Percentiles rank a stretch among this genome's conserved stretches.
Conservation (phyloP, 306 rosid species). For the Gastrolobium villosum region DNA sequence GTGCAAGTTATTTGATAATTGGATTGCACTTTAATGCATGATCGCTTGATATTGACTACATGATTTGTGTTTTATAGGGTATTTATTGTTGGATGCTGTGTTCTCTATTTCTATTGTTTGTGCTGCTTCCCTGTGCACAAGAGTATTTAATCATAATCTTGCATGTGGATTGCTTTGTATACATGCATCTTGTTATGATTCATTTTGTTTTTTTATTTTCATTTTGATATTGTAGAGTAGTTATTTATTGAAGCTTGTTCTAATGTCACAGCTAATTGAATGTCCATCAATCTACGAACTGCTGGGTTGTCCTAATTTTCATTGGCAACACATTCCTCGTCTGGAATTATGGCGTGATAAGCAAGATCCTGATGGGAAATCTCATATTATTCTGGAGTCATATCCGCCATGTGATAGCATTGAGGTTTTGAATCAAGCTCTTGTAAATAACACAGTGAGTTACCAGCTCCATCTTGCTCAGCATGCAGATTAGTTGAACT, state of each 20-base stretch:
- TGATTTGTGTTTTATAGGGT: slow-evolving; percentile 35
- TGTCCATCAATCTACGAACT: slow-evolving; percentile 94
- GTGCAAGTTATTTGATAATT: slow-evolving; percentile 24
- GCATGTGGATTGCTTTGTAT: slow-evolving; percentile 11
- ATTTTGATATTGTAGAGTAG: slow-evolving; percentile 37
- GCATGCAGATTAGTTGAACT: slow-evolving; percentile 14
- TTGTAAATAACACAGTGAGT: slow-evolving; percentile 79
- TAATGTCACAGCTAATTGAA: slow-evolving; percentile 80
- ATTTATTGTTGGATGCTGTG: slow-evolving; percentile 18
- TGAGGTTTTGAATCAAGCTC: slow-evolving; percentile 73
- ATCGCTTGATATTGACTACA: slow-evolving; percentile 28
- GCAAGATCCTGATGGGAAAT: slow-evolving; percentile 62
- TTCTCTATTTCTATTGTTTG: slow-evolving; percentile 36
- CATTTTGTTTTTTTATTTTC: neutral
- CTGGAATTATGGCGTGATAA: slow-evolving; percentile 86
- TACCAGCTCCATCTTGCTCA: slow-evolving; percentile 24
- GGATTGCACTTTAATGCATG: slow-evolving; percentile 16
- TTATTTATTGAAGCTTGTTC: slow-evolving; percentile 50
- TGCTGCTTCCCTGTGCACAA: slow-evolving; percentile 20
- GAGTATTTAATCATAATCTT: slow-evolving; percentile 29
- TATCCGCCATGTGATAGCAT: slow-evolving; percentile 71
- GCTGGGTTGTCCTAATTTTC: slow-evolving; percentile 72
- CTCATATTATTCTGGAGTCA: slow-evolving; percentile 75
- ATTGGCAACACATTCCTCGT: slow-evolving; percentile 76
- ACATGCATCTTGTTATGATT: slow-evolving; percentile 12